Evolutionary conservation across 2,329 filamentous ascomycete species (phyloP), one percentile per base, ranked within the genome.

Genomic region (Cladophialophora bantiana): DNA sequence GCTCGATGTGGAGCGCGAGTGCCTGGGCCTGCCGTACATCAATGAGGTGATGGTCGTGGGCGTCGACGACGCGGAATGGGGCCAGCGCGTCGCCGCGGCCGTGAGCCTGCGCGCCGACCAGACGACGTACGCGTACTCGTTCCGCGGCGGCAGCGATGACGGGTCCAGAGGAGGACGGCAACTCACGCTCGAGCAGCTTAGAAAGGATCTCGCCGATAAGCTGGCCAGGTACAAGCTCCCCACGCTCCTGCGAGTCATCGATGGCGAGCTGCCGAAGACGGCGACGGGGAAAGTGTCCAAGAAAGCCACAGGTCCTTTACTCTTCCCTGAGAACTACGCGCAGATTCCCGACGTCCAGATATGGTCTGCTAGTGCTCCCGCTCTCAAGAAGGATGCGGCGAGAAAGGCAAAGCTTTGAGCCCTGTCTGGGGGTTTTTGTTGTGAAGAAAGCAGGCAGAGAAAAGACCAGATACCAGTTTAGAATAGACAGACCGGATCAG

Each of bases 271-370:
- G 38, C 82, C 82, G 3, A 84, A 84, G 70, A 80, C 77, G 15
- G 78, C 72, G 0, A 83, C 81, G 1, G 81, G 81, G 0, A 84
- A 84, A 72, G 80, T 84, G 18, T 76, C 80, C 62, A 84, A 84
- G 75, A 83, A 83, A 71, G 67, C 77, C 1, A 67, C 80, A 18
- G 76, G 78, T 0, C 77, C 77, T 6, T 62, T 66, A 18, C 78
- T 74, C 73, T 81, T 82, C 57, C 64, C 67, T 20, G 69, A 70
- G 40, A 76, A 74, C 67, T 53, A 45, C 7, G 55, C 64, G 5
- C 7, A 55, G 31, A 34, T 34, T 7, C 34, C 52, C 10, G 73
- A 70, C 2, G 68, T 77, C 12, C 74, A 76, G 45, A 64, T 73
- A 1, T 76, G 74, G 74, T 3, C 18, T 26, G 20, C 45, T 10